Conservation (phyloP, 2,329 filamentous ascomycete genomes). For the Seiridium cupressi region DNA sequence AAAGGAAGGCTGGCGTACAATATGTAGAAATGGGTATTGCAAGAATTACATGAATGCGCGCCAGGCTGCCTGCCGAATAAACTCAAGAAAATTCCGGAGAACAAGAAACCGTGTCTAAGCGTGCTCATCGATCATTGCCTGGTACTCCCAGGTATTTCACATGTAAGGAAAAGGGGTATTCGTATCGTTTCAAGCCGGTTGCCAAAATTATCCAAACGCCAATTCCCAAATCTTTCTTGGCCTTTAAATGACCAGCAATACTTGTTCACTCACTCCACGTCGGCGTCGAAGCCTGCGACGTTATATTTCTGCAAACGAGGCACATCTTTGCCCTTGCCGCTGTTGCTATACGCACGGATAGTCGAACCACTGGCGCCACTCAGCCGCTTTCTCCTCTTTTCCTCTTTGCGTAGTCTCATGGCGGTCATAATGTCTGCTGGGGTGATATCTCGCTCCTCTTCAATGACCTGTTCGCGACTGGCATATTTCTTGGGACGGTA, state of each 20-base stretch:
- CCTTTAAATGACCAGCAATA: neutral
- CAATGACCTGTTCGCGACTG: conserved; percentile 6
- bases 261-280: conserved; percentile 4
- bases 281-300: conserved; percentile 3
- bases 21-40: too few relatives aligned
- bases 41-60: too few relatives aligned
- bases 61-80: neutral
- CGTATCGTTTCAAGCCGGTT: neutral
- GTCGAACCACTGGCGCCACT: conserved; percentile 4
- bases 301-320: neutral
- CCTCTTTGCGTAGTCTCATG: conserved; percentile 6
- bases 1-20: too few relatives aligned
- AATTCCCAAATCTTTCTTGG: neutral
- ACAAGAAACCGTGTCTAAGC: neutral
- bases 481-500: neutral
- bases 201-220: neutral
- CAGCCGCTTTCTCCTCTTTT: conserved; percentile 4
- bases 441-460: neutral
- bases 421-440: neutral
- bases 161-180: neutral
- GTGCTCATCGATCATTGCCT: neutral
- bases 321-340: neutral
- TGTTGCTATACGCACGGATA: neutral
- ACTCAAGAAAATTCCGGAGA: neutral
- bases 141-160: neutral